Base-by-base conservation (phyloP, 2,329 filamentous ascomycete species). In the Zopfia rhizophila region DNA sequence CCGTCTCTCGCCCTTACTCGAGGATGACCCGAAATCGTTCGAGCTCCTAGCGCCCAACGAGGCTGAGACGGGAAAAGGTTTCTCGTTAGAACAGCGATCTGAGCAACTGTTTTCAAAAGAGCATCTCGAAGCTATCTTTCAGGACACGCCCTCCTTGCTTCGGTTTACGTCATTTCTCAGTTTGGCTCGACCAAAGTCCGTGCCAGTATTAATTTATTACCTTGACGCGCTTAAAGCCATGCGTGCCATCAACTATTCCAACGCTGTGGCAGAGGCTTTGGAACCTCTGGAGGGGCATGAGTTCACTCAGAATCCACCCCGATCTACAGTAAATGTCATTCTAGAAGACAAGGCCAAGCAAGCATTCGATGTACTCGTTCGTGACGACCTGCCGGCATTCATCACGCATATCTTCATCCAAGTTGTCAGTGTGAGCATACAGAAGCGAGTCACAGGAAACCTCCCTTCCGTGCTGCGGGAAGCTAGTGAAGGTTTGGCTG, bases 401-500 rank as follows among this genome's bases (percentile, higher is more conserved):
- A 82, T 91, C 47, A 85, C 87, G 0, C 81, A 88, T 50, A 78
- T 80, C 0, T 91, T 86, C 70, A 83, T 85, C 24, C 82, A 85
- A 45, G 84, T 86, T 7, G 87, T 89, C n/a, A 89, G 83, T 59
- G 70, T 82, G 12, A 88, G 86, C 18, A 86, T 91, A 25, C 82
- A 84, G 52, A 79, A 83, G 50, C 79, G 86, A 14, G 83, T 91
- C 16, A 86, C 84, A 0, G 86, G 87, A 3, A 88, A 82, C 1
- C 67, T 90, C 17, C 83, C 87, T 2, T 73, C 80, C 1, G 78
- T 87, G 56, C 72, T 90, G 17, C 78, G 82, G 30, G 84, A 88
- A 31, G 81, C 87, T n/a, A 88, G 86, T 0, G 87, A 91, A 65
- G 88, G 87, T 0, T 68, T 91, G 47, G 88, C 87, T 0, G 88